Evolutionary conservation across 2,329 filamentous ascomycete species (phyloP).

Genomic region (Cercospora sojina): DNA sequence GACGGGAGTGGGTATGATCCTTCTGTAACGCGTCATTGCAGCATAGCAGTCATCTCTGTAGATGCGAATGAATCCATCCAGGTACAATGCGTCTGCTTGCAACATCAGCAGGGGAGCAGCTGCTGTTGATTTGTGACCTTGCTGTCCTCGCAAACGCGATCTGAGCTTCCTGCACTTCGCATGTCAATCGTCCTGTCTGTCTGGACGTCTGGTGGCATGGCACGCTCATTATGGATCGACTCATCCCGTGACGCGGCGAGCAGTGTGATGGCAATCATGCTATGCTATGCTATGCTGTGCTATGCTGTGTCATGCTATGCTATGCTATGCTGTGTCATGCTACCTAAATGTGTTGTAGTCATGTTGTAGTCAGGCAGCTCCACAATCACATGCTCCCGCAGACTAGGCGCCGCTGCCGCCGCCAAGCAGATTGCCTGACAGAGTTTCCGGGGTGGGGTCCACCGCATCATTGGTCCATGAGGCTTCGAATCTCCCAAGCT

Average conservation of each 20-base stretch:
- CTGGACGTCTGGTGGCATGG: not conserved
- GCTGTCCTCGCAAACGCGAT: not conserved
- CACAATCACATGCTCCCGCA: conserved; percentile 7
- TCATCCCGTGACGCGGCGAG: too few species aligned
- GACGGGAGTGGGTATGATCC: conserved; percentile 42
- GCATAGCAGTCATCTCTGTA: not conserved
- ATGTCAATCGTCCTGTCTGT: not conserved
- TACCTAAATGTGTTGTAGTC: not conserved
- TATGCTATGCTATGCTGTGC: not conserved
- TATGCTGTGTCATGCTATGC: not conserved
- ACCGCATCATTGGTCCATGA: conserved; percentile 8
- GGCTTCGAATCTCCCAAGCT: conserved; percentile 1
- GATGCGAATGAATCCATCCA: not conserved
- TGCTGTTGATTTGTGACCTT: not conserved
- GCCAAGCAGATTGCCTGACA: not conserved
- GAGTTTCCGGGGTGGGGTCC: not conserved
- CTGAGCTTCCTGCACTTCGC: not conserved
- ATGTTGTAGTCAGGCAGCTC: not conserved
- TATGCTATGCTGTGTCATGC: not conserved
- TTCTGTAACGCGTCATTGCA: conserved; percentile 33
- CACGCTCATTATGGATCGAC: not conserved
- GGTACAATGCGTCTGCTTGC: not conserved
- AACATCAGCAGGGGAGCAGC: not conserved
- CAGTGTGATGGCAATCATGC: not conserved
- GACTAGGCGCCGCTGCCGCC: not conserved